phyloP scores from a whole-genome alignment of 163 green algal genomes.

The Volvox carteri region DNA sequence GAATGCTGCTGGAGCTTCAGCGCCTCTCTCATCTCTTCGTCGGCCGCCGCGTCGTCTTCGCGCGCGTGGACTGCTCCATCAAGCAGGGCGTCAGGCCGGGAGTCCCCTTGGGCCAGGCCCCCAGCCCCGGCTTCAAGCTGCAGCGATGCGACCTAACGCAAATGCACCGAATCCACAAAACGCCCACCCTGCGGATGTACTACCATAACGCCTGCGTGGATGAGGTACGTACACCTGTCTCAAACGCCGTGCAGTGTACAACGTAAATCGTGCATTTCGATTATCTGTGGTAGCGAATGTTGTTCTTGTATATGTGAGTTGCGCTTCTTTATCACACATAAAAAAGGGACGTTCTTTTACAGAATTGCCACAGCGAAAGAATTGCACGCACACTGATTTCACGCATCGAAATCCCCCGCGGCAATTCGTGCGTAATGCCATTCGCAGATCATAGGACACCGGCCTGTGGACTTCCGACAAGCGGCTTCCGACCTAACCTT shows the following conservation, averaged over 20 bases:
- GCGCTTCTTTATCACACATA: too few relatives aligned
- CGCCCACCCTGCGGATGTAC: conserved; percentile 49
- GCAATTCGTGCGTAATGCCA: too few relatives aligned
- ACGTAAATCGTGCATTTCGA: too few relatives aligned
- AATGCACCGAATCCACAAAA: conserved; percentile 45
- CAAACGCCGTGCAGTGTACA: too few relatives aligned
- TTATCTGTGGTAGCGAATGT: too few relatives aligned
- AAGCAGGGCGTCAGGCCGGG: background rate
- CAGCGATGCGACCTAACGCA: conserved; percentile 42
- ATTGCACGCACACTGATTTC: too few relatives aligned
- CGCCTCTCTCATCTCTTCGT: conserved; percentile 2
- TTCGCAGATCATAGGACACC: conserved; percentile 33
- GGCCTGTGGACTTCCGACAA: conserved; percentile 40
- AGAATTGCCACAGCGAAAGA: too few relatives aligned
- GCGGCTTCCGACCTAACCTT: conserved; percentile 23
- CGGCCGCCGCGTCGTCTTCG: conserved; percentile 39
- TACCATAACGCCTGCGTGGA: conserved; percentile 45
- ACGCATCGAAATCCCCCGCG: too few relatives aligned
- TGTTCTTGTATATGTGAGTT: too few relatives aligned
- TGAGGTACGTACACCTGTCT: conserved; percentile 40
- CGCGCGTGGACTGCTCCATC: conserved; percentile 44
- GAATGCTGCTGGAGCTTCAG: conserved; percentile 19
- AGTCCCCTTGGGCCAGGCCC: background rate
- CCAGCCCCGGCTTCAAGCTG: background rate
- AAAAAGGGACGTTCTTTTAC: too few relatives aligned